Conservation (phyloP, 148 eudicot genomes). For the Simmondsia chinensis region DNA sequence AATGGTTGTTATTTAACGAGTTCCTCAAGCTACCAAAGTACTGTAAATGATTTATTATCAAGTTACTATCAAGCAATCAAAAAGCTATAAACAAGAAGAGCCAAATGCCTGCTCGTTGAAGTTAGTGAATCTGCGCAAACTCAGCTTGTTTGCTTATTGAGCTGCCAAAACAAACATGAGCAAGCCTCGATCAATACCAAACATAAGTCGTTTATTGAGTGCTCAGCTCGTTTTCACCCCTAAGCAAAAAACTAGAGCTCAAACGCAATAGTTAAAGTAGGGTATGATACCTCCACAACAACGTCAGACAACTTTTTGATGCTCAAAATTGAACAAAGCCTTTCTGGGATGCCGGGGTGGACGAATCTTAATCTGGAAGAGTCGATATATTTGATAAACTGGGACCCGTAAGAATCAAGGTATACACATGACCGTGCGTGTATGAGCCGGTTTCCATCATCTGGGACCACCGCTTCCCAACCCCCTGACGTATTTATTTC, state of each 20-base stretch:
- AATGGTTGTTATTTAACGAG: too few relatives aligned
- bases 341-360: conserved; percentile 71
- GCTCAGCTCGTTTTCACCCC: too few relatives aligned
- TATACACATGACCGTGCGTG: conserved; percentile 86
- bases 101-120: too few relatives aligned
- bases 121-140: too few relatives aligned
- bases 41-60: too few relatives aligned
- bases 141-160: too few relatives aligned
- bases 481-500: conserved; percentile 41
- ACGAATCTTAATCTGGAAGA: conserved; percentile 66
- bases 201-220: too few relatives aligned
- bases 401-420: conserved; percentile 83
- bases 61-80: too few relatives aligned
- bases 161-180: too few relatives aligned
- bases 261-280: conserved; percentile 3
- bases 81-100: too few relatives aligned
- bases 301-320: conserved; percentile 81
- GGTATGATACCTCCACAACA: conserved; percentile 71
- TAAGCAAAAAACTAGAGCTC: not conserved
- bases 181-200: too few relatives aligned
- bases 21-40: too few relatives aligned
- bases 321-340: conserved; percentile 48
- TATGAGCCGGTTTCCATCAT: conserved; percentile 91
- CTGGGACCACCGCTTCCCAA: conserved; percentile 77
- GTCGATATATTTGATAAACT: conserved; percentile 66